Evolutionary conservation across 2,329 filamentous ascomycete species (phyloP).

Genomic region (Pestalotiopsis fici): DNA sequence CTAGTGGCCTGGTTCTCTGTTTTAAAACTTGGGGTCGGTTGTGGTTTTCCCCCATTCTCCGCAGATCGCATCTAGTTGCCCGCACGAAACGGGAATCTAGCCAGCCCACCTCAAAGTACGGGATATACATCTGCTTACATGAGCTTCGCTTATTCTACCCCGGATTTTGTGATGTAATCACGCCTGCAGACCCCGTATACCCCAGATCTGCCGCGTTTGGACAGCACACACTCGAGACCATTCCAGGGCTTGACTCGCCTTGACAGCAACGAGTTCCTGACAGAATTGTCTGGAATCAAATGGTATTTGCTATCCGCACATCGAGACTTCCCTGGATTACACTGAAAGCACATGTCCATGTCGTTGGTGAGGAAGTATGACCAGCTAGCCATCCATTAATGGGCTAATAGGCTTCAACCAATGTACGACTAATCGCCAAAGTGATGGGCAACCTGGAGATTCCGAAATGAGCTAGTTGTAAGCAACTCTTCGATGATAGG

Average conservation of each 20-base stretch:
- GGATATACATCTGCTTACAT: neutral
- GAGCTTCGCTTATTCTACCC: neutral
- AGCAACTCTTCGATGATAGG: neutral
- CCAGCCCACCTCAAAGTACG: neutral
- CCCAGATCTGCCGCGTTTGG: neutral
- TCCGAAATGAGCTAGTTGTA: neutral
- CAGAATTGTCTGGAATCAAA: neutral
- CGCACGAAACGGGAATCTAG: neutral
- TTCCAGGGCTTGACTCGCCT: neutral
- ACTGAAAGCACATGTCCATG: neutral
- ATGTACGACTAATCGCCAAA: neutral
- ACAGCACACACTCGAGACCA: neutral
- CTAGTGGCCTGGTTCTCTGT: neutral
- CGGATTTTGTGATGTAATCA: neutral
- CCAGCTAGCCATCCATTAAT: neutral
- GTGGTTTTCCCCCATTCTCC: neutral
- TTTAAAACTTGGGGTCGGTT: neutral
- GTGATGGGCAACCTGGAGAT: neutral
- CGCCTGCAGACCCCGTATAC: neutral
- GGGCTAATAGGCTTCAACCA: neutral
- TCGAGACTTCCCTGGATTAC: neutral
- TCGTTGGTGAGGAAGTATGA: neutral
- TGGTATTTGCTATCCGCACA: neutral
- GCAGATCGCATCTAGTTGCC: neutral
- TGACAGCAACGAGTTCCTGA: neutral